A percentile compares a stretch with the other conserved stretches of the same genome.
phyloP scores from a whole-genome alignment of 2,329 filamentous ascomycete species.

The Pleomassaria siparia region DNA sequence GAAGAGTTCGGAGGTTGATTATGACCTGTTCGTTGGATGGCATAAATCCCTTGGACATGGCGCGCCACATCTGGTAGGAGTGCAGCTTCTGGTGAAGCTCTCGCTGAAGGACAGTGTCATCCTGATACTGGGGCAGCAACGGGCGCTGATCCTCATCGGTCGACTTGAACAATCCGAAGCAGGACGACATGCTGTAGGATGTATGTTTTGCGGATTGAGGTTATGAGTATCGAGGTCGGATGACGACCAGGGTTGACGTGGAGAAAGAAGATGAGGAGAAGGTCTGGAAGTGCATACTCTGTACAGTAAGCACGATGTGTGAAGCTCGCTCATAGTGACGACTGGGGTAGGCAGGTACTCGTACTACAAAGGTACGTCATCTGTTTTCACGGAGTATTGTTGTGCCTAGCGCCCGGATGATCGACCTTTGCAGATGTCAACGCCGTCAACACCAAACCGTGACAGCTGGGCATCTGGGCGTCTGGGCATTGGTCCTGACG shows the following conservation, averaged over 20 bases:
- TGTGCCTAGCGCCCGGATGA: background rate
- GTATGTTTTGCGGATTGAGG: background rate
- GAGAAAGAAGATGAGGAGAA: slow-evolving; percentile 6
- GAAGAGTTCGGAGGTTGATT: slow-evolving; percentile 74
- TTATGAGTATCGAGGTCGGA: slow-evolving; percentile 1
- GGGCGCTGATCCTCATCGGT: slow-evolving; percentile 66
- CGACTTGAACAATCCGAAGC: slow-evolving; percentile 61
- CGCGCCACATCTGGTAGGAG: slow-evolving; percentile 86
- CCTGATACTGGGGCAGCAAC: slow-evolving; percentile 77
- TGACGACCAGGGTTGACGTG: background rate
- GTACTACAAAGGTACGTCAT: background rate
- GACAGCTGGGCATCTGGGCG: background rate
- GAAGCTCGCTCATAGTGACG: background rate
- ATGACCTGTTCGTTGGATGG: slow-evolving; percentile 85
- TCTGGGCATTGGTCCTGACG: too few species aligned
- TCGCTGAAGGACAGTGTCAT: slow-evolving; percentile 77
- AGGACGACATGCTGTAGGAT: slow-evolving; percentile 57
- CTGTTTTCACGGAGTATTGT: background rate
- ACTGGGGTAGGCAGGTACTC: background rate
- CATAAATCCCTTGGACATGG: slow-evolving; percentile 82
- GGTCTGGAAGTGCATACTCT: background rate
- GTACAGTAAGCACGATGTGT: too few species aligned
- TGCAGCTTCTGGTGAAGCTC: slow-evolving; percentile 87
- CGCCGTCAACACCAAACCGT: background rate
- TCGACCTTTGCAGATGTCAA: background rate